A percentile compares a stretch with the other conserved stretches of the same genome.
Evolutionary conservation across 148 eudicot species (phyloP).

Genomic region (Chenopodium formosanum): DNA sequence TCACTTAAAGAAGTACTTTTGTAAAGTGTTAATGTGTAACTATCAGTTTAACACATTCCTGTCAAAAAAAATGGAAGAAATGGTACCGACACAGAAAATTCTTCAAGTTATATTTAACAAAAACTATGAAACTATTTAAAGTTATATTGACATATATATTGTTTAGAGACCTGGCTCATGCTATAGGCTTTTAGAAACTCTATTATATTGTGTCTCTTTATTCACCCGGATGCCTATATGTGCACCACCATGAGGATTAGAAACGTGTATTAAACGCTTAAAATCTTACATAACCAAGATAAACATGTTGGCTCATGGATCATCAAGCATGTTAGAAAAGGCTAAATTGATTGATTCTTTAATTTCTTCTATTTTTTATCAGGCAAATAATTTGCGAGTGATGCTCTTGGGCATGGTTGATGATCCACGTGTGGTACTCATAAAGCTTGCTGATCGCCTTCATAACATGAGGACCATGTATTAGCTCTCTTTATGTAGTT

Average conservation of each 20-base stretch:
- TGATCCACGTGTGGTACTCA: conserved; percentile 97
- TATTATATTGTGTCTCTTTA: background rate
- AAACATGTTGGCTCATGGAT: conserved; percentile 6
- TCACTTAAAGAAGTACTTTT: background rate
- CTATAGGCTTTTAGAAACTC: background rate
- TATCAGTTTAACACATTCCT: too few relatives aligned
- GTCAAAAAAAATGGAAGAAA: background rate
- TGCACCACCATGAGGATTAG: background rate
- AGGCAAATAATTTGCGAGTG: conserved; percentile 86
- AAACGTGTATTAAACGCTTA: background rate
- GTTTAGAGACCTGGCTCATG: background rate
- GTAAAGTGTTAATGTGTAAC: too few relatives aligned
- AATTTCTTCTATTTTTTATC: conserved; percentile 18
- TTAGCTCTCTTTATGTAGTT: conserved; percentile 19
- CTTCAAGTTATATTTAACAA: background rate
- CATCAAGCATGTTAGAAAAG: conserved; percentile 1
- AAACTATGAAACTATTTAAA: background rate
- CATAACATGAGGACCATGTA: conserved; percentile 99
- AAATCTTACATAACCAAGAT: background rate
- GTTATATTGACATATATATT: background rate
- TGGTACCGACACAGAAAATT: background rate
- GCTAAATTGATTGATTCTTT: conserved; percentile 11
- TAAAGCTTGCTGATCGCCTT: conserved; percentile 98
- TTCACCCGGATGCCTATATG: background rate
- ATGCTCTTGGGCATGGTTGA: conserved; percentile 98